These are phyloP conservation scores for Phytomonas francai DNA, from an alignment of 208 protist genomes.

Conservation along the genomic window DNA sequence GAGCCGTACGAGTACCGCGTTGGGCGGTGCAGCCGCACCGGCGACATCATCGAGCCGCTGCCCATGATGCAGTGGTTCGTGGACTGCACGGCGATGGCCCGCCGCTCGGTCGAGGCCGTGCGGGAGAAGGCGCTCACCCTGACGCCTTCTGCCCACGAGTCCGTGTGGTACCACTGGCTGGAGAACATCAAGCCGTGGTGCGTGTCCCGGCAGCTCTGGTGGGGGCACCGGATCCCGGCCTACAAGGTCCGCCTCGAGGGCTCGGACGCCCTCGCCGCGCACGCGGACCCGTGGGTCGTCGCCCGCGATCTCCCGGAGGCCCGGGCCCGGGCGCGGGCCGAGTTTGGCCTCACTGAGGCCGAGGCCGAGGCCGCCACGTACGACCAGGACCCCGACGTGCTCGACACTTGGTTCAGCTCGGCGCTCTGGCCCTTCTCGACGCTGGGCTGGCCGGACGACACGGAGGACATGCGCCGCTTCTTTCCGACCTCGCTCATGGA, in stretches of 20 bases:
- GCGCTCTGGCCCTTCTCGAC: constrained; percentile 98
- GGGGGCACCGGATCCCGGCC: constrained; percentile 99
- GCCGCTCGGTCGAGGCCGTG: constrained; percentile 74
- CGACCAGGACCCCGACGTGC: constrained; percentile 98
- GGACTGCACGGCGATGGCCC: constrained; percentile 89
- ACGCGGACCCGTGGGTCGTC: constrained; percentile 91
- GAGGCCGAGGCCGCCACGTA: constrained; percentile 49
- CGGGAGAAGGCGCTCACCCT: constrained; percentile 91
- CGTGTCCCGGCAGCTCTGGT: constrained; percentile 99
- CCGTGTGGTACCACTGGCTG: constrained; percentile 96
- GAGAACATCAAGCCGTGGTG: constrained; percentile 96
- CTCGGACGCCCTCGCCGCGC: constrained; percentile 18
- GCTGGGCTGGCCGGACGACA: constrained; percentile 94
- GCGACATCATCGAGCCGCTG: constrained; percentile 99
- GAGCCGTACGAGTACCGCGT: constrained; percentile 94
- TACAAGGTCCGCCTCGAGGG: constrained; percentile 82
- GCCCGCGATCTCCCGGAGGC: constrained; percentile 93
- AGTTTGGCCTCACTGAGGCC: constrained; percentile 73
- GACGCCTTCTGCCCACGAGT: constrained; percentile 87
- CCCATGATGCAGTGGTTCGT: constrained; percentile 99
- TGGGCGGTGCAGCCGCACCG: constrained; percentile 94
- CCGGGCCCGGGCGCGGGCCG: constrained; percentile 60
- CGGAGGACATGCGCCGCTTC: constrained; percentile 91
- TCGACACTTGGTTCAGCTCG: constrained; percentile 99
- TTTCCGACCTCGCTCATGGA: constrained; percentile 97